A percentile compares a stretch with the other conserved stretches of the same genome.
Conservation (phyloP, 1,284 basidiomycete species). For the Ustilago loliicola region DNA sequence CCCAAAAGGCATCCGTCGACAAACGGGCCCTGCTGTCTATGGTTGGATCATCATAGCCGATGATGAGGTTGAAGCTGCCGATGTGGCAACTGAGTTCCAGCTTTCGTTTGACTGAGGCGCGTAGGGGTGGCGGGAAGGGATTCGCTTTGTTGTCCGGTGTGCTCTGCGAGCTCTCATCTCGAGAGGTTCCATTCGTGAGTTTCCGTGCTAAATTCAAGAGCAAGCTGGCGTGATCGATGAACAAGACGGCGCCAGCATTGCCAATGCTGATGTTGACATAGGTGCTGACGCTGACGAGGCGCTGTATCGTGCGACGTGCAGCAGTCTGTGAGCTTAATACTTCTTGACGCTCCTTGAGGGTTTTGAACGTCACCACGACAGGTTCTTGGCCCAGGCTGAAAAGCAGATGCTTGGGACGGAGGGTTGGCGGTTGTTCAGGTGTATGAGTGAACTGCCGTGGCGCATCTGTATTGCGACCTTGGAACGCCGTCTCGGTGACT, state of each 20-base stretch:
- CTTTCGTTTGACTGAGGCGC: background rate
- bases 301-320: conserved; percentile 28
- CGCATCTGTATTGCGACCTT: background rate
- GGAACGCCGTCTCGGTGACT: background rate
- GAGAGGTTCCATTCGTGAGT: background rate
- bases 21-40: background rate
- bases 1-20: conserved; percentile 46
- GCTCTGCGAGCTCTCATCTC: background rate
- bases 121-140: background rate
- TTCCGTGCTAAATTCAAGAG: conserved; percentile 15
- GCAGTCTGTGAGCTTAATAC: background rate
- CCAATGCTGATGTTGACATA: conserved; percentile 34
- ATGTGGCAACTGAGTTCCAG: conserved; percentile 19
- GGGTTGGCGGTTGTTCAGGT: background rate
- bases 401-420: conserved; percentile 4
- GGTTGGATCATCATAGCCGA: conserved; percentile 43
- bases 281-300: conserved; percentile 32
- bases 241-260: conserved; percentile 29
- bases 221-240: conserved; percentile 35
- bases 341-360: conserved; percentile 41
- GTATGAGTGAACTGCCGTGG: background rate
- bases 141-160: background rate
- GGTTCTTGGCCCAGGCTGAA: conserved; percentile 40
- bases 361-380: conserved; percentile 25
- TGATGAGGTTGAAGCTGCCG: conserved; percentile 38